Base-by-base conservation (phyloP, 1,139 yeast species). In the Lodderomyces metapsilosis region DNA sequence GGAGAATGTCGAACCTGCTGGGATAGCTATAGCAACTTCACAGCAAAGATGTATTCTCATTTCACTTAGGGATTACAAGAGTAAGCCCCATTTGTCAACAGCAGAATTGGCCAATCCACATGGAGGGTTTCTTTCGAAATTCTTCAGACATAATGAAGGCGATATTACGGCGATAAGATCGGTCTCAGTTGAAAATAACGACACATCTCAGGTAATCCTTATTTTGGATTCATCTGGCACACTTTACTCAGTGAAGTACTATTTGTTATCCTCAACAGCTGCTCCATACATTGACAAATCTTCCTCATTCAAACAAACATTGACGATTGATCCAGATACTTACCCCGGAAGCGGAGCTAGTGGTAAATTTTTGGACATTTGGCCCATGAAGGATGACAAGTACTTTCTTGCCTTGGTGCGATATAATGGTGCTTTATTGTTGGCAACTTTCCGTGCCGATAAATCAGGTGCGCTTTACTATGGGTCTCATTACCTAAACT, bases 1-100 rank as follows among this genome's bases (percentile, higher is more conserved):
- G 2, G 78, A 80, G 46, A 79, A 78, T 47, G 73, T 83, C 12
- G 91, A 85, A 50, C 92, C 94, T 0, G 81, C 86, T 3, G 95
- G 96, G 1, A 65, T 88, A 5, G 69, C 84, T 1, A 59, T 86
- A 9, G 78, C 89, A 5, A 88, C 96, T 0, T 79, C 88, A 5
- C 70, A 78, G 52, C 88, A 88, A 31, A 67, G 94, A 46, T 78
- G 84, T 37, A 59, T 84, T 10, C 67, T 86, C 39, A 58, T 88
- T 3, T 70, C 84, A 0, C 67, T 88, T 30, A 74, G 87, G 48
- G 95, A 88, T 58, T 68, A 76, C 38, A 74, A 77, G 37, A 92
- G 95, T 35, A 82, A 80, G 52, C 82, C 89, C 1, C 56, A 55
- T 4, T 59, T 82, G 30, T 61, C 70, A 12, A 47, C 50, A 10